These are phyloP conservation scores for Penicillium concentricum DNA, from an alignment of 2,329 filamentous ascomycete species.

Conservation along the genomic window DNA sequence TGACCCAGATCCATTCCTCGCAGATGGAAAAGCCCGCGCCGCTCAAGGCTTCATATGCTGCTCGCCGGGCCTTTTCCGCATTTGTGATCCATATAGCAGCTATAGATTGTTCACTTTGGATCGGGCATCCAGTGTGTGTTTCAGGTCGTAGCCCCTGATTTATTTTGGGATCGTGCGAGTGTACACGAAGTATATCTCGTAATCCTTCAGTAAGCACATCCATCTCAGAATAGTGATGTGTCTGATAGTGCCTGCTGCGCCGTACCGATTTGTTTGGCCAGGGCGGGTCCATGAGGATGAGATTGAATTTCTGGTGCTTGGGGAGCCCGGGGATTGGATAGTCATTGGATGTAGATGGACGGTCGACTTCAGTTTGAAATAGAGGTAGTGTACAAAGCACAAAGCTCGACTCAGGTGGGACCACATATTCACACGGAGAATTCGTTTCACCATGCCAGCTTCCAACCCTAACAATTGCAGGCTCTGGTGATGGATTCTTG, in stretches of 20 bases:
- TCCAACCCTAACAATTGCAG: conserved; percentile 10
- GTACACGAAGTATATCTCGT: conserved; percentile 45
- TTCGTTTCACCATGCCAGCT: conserved; percentile 21
- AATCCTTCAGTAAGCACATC: conserved; percentile 35
- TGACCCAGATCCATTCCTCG: conserved; percentile 66
- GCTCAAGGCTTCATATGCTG: conserved; percentile 46
- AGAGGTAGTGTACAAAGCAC: conserved; percentile 41
- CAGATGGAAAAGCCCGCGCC: conserved; percentile 49
- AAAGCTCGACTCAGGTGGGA: conserved; percentile 53
- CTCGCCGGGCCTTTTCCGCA: conserved; percentile 49
- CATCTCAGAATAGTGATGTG: conserved; percentile 31
- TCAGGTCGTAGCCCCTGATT: conserved; percentile 29
- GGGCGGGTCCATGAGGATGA: conserved; percentile 63
- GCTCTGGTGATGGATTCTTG: conserved; percentile 31
- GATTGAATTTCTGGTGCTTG: conserved; percentile 49
- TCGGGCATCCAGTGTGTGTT: neutral
- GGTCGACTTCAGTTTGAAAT: conserved; percentile 5
- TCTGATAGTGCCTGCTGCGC: conserved; percentile 51
- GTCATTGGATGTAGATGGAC: neutral
- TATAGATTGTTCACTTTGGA: conserved; percentile 29
- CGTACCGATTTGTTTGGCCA: conserved; percentile 63
- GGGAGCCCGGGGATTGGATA: conserved; percentile 29
- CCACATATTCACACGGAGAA: conserved; percentile 23
- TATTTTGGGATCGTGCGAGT: conserved; percentile 35
- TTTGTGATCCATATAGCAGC: conserved; percentile 65